Evolutionary conservation across 495 filamentous ascomycete species (phyloP).

Genomic region (Viridothelium virens): DNA sequence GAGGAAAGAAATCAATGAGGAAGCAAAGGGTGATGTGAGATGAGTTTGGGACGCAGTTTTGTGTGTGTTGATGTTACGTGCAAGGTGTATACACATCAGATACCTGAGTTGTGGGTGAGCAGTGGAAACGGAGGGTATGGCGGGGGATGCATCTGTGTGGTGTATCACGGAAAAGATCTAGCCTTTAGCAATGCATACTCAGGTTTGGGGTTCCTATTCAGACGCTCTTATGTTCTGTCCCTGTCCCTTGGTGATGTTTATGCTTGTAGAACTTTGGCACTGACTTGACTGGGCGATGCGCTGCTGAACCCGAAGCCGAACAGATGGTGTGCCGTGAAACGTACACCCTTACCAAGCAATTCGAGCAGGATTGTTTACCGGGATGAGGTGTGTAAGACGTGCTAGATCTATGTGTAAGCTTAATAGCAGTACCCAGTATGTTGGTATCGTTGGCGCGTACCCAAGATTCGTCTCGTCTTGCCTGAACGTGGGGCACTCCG

Average conservation of each 20-base stretch:
- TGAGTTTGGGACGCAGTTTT: background rate
- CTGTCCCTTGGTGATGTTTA: no score
- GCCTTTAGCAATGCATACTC: background rate
- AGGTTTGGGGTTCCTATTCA: background rate
- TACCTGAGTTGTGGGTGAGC: background rate
- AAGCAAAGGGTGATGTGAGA: background rate
- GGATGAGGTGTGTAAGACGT: background rate
- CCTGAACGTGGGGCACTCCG: background rate
- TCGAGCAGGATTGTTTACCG: background rate
- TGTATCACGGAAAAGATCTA: background rate
- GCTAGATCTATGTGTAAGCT: background rate
- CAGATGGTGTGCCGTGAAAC: background rate
- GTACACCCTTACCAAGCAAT: no score
- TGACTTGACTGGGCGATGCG: no score
- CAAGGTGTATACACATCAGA: background rate
- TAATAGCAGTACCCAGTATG: background rate
- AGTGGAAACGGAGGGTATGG: background rate
- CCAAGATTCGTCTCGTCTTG: no score
- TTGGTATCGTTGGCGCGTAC: background rate
- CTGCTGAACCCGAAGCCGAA: background rate
- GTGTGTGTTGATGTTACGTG: background rate
- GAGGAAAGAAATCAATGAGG: background rate
- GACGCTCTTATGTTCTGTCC: background rate
- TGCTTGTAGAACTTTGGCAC: no score
- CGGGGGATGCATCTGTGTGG: background rate